Base-by-base conservation (phyloP, 129 eudicot species). In the Pulicaria dysenterica region DNA sequence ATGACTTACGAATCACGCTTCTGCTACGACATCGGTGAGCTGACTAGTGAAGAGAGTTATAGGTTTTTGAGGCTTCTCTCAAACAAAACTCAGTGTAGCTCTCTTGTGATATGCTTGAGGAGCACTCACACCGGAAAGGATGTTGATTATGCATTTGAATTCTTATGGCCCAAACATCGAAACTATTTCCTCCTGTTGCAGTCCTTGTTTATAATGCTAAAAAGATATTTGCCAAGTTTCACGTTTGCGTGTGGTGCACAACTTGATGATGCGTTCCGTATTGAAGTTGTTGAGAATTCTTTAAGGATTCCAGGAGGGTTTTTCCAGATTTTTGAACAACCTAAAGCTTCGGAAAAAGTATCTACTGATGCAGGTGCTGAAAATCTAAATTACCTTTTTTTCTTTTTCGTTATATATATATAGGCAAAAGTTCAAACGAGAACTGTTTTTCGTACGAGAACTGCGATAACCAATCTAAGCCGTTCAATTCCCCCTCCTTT, bases 21-120 rank as follows among this genome's bases (percentile, higher is more conserved):
- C 51, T 58, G 36, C 9, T 9, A 38, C 3, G 5, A 44, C 9
- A 44, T 44, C 12, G 6, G 9, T 5, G 11, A 64, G 37, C 10
- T 17, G 36, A 9, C 9, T 42, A 10, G 31, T 24, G 31, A 24
- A 24, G 31, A 24, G 31, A 24, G 31, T 24, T 16, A 8, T 43
- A 16, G 11, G 15, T 14, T 45, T 7, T 19, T 64, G 39, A 13
- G 8, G 8, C 17, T 44, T 0, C 8, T 64, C 15, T 7, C 69
- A 6, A 7, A 5, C 7, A 3, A 10, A 3, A 19, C 7, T 24
- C n/a, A 13, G 12, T 43, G 10, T 64, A 44, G 70, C n/a, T 43
- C 54, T 64, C 37, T 64, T 44, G 37, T 31, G 17, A 64, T 64
- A 64, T 64, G 70, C 70, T 44, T 64, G 70, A 44, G 41, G 55